phyloP scores from a whole-genome alignment of 208 protist genomes.

The Trypanosoma brucei region DNA sequence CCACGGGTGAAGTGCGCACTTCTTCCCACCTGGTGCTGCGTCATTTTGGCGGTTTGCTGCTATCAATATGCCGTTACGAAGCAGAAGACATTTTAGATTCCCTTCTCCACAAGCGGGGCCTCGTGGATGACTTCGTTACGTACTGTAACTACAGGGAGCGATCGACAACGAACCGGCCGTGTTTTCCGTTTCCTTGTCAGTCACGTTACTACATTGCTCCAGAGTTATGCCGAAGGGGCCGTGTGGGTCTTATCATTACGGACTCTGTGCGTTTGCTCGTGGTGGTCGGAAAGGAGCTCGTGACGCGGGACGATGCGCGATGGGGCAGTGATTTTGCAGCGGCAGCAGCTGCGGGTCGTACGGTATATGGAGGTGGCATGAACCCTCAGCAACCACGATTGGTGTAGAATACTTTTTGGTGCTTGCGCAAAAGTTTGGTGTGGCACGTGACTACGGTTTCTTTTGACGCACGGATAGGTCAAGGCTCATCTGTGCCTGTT shows the following conservation, averaged over 20 bases:
- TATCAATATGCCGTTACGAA: conserved; percentile 65
- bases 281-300: conserved; percentile 52
- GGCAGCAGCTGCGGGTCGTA: conserved; percentile 7
- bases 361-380: conserved; percentile 15
- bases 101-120: conserved; percentile 35
- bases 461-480: too few relatives aligned
- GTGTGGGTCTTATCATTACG: conserved; percentile 57
- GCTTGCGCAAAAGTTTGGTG: too few relatives aligned
- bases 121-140: conserved; percentile 62
- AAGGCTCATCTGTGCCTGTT: too few relatives aligned
- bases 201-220: conserved; percentile 72
- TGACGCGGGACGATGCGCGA: conserved; percentile 30
- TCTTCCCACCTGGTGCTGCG: conserved; percentile 16
- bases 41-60: conserved; percentile 51
- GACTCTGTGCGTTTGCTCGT: conserved; percentile 69
- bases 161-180: background rate
- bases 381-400: conserved; percentile 17
- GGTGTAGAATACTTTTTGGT: background rate
- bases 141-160: conserved; percentile 18
- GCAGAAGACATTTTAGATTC: conserved; percentile 35
- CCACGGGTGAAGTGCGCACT: background rate
- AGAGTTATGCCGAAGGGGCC: conserved; percentile 47
- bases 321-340: conserved; percentile 24
- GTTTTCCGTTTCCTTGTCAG: background rate
- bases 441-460: too few relatives aligned